A percentile compares a stretch with the other conserved stretches of the same genome.
These are phyloP conservation scores for Pleurotus cornucopiae DNA, from an alignment of 768 basidiomycete genomes.

Conservation along the genomic window DNA sequence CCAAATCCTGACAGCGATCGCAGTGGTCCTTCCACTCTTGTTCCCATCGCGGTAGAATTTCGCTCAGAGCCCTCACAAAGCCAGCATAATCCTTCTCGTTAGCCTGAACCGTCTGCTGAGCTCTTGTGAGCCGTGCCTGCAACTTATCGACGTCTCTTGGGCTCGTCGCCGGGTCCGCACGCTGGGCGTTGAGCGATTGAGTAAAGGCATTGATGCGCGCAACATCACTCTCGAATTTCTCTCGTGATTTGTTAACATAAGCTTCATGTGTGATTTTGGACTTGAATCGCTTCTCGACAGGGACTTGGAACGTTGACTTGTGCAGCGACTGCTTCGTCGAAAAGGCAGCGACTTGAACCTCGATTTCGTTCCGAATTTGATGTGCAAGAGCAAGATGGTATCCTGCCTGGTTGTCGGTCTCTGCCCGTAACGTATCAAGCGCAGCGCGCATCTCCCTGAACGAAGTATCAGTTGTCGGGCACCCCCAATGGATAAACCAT, in stretches of 20 bases:
- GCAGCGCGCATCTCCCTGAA: slow-evolving; percentile 78
- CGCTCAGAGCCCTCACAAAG: slow-evolving; percentile 73
- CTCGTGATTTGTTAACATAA: slow-evolving; percentile 83
- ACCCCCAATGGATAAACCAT: not conserved
- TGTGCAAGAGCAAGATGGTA: slow-evolving; percentile 72
- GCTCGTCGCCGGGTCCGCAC: slow-evolving; percentile 57
- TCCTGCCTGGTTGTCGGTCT: slow-evolving; percentile 79
- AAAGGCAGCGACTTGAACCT: slow-evolving; percentile 59
- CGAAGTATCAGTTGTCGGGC: not conserved
- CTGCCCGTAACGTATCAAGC: slow-evolving; percentile 72
- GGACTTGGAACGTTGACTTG: slow-evolving; percentile 67
- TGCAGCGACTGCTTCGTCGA: slow-evolving; percentile 61
- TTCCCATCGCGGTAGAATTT: slow-evolving; percentile 86
- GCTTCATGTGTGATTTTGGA: slow-evolving; percentile 82
- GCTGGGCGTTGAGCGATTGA: slow-evolving; percentile 59
- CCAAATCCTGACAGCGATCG: slow-evolving; percentile 92
- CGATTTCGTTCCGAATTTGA: slow-evolving; percentile 73
- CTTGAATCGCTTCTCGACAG: slow-evolving; percentile 89
- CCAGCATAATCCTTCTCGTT: slow-evolving; percentile 94
- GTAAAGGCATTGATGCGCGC: slow-evolving; percentile 93
- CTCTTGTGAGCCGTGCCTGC: slow-evolving; percentile 78
- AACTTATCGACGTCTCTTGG: slow-evolving; percentile 85
- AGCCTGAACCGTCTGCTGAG: slow-evolving; percentile 81
- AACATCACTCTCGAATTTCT: slow-evolving; percentile 92
- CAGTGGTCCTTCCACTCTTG: slow-evolving; percentile 92